Evolutionary conservation across 306 rosid species (phyloP), one percentile per base, ranked within the genome.

Genomic region (Astragalus membranaceus): DNA sequence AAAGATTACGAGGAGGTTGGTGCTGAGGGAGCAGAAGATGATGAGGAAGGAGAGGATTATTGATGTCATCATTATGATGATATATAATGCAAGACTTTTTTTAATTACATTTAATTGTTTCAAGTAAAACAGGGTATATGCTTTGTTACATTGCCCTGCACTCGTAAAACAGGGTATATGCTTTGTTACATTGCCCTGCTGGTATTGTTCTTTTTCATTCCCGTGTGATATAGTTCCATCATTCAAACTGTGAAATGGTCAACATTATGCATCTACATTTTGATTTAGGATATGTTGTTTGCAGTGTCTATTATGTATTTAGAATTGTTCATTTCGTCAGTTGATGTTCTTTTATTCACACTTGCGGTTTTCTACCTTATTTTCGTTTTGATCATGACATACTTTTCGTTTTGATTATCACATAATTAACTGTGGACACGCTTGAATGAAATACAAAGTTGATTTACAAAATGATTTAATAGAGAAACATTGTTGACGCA

Each of bases 1-100:
- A 92, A 92, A 62, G 98, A 94, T 81, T 94, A 94, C 3, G 98
- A 94, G 81, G 98, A 94, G 62, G 98, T 94, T 65, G 98, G 98
- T 4, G 97, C 98, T 0, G 98, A 94, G 78, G 98, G 95, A 33
- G 95, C 61, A 0, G 98, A 91, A 5, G 98, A 90, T 69, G 98
- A 94, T 14, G 97, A 90, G 47, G 96, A 85, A 36, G 78, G 67
- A 36, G 98, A 90, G 43, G 97, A 90, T 32, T 88, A 82, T 85
- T 90, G 79, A 81, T 36, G 65, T 50, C 30, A 26, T 26, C 30
- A 26, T 26, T 44, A 13, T 23, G 29, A 13, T 23, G 29, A 58
- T 57, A 23, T 74, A 14, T 67, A 30, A 46, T 74, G 36, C 8
- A 79, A 73, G 75, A 20, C 49, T 77, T 56, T 70, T 76, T 77